Base-by-base conservation (phyloP, 805 yeast species). In the Komagataella phaffii region DNA sequence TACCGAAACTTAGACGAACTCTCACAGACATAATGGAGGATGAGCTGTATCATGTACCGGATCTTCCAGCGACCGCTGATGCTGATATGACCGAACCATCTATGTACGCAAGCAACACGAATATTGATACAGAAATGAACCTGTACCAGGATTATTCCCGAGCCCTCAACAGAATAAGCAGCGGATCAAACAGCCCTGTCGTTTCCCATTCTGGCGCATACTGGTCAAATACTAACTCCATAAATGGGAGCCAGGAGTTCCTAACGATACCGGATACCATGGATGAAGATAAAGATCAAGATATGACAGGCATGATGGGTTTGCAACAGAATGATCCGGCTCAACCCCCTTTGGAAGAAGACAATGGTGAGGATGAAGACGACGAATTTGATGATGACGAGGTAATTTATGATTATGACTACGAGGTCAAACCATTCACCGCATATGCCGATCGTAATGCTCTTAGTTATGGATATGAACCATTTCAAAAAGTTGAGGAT, bases 1-100 rank as follows among this genome's bases (percentile, higher is more conserved):
- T 75, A 53, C 83, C 82, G 23, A 63, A 67, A 14, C 65, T 76
- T 45, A 75, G 76, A 61, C 74, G 80, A 57, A 70, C 83, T 18
- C 61, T 77, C 51, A 75, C 80, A 17, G 83, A 79, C 55, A 74
- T 78, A 18, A 72, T 78, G 73, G 84, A 79, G 55, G 84, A 80
- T 52, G 85, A 79, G 54, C 64, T 79, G 30, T 78, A 77, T 56
- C 75, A 71, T 48, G 55, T 62, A 23, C 72, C 72, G 40, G 40
- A 30, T 14, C 40, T 30, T 30, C 40, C 40, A n/a, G 14, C 14
- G 14, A 30, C 40, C 14, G 40, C 40, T 30, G 40, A 50, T 54
- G 46, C 48, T 52, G 50, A 48, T 51, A 8, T 47, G 23, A 23
- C 40, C 43, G 24, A 47, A 30, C 40, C 40, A 10, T 21, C 23